Percentiles rank a stretch among this genome's conserved stretches.
Conservation (phyloP, 164 flowering plant genomes). For the Magnolia officinalis region DNA sequence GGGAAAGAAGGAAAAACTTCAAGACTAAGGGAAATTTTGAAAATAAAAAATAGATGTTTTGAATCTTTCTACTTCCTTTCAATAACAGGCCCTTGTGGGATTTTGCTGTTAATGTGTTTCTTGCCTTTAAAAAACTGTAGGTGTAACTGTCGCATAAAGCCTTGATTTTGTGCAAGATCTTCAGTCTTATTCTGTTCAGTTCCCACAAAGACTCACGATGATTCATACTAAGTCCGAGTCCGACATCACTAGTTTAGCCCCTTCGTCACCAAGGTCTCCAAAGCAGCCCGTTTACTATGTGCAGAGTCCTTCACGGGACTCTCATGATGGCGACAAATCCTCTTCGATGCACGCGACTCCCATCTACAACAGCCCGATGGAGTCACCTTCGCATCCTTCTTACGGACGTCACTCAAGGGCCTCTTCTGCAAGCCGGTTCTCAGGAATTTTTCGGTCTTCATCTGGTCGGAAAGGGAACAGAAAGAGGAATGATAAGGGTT, state of each 20-base stretch:
- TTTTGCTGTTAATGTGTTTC: neutral
- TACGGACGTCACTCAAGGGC: constrained; percentile 82
- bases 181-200: neutral
- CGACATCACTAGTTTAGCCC: constrained; percentile 80
- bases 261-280: constrained; percentile 86
- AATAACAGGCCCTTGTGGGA: neutral
- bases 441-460: constrained; percentile 80
- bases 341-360: constrained; percentile 89
- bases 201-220: constrained; percentile 24
- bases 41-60: neutral
- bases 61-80: neutral
- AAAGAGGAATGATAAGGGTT: constrained; percentile 88
- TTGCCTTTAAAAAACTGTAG: neutral
- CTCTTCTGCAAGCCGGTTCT: constrained; percentile 87
- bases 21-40: no score
- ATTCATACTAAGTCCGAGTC: constrained; percentile 84
- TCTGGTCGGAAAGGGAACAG: constrained; percentile 62
- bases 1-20: no score
- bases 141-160: neutral
- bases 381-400: constrained; percentile 95
- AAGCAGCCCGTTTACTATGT: constrained; percentile 77
- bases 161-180: neutral
- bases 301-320: constrained; percentile 94
- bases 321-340: constrained; percentile 96
- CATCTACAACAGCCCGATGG: constrained; percentile 72